Evolutionary conservation across 441 rosid genomes (phyloP).

Genomic region (Croton setiger): DNA sequence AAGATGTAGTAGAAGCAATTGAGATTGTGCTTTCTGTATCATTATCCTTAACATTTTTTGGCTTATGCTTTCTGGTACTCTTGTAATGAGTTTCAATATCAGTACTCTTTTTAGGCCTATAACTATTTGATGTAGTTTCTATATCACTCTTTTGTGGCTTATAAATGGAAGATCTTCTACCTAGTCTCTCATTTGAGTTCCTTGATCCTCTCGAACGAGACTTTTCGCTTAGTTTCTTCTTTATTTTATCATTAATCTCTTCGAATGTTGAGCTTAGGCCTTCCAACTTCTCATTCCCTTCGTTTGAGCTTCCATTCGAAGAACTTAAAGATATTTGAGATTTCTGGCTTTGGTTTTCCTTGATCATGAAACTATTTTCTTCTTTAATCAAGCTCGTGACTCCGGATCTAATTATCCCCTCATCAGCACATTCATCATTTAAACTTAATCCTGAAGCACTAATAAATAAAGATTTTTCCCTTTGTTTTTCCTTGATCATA

Average conservation of each 20-base stretch:
- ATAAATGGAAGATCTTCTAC: not conserved
- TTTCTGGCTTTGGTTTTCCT: not conserved
- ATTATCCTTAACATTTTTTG: slow-evolving; percentile 26
- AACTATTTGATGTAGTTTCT: not conserved
- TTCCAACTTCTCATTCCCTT: not conserved
- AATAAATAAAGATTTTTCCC: not conserved
- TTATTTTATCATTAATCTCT: not conserved
- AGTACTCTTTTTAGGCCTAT: slow-evolving; percentile 18
- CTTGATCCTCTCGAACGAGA: not conserved
- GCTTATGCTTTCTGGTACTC: slow-evolving; percentile 20
- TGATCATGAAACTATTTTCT: not conserved
- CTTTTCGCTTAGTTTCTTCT: slow-evolving; percentile 12
- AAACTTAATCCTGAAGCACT: slow-evolving; percentile 14
- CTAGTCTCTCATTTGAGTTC: not conserved
- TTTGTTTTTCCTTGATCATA: slow-evolving; percentile 6
- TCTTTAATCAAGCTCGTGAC: not conserved
- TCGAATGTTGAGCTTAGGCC: not conserved
- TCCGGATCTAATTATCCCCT: not conserved
- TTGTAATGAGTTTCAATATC: slow-evolving; percentile 23
- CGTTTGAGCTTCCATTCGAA: not conserved
- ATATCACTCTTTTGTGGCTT: slow-evolving; percentile 8
- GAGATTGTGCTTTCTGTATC: slow-evolving; percentile 41
- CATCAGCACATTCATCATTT: slow-evolving; percentile 11
- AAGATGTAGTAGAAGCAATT: slow-evolving; percentile 18
- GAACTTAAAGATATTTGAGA: not conserved